Evolutionary conservation across 2,329 filamentous ascomycete species (phyloP).

Genomic region (Diaporthe sp.): DNA sequence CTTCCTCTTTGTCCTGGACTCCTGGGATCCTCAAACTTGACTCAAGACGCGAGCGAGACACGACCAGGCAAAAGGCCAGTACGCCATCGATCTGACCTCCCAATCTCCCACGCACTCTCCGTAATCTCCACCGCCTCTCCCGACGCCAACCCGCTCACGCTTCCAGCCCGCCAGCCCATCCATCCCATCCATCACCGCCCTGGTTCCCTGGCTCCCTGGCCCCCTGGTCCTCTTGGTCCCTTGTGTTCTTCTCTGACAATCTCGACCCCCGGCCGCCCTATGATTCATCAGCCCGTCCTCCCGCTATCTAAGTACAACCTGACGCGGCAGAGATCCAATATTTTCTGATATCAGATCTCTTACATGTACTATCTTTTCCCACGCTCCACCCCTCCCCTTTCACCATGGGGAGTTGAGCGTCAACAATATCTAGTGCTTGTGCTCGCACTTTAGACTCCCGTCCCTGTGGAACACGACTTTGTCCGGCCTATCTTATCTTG

Average conservation of each 20-base stretch:
- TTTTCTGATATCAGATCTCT: slow-evolving; percentile 32
- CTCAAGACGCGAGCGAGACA: slow-evolving; percentile 31
- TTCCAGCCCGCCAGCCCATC: not conserved
- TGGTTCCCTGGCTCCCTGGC: not conserved
- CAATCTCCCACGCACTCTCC: slow-evolving; percentile 15
- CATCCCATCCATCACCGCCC: not conserved
- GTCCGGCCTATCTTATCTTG: not conserved
- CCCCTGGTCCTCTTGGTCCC: slow-evolving; percentile 3
- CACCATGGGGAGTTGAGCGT: slow-evolving; percentile 25
- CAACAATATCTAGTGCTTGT: slow-evolving; percentile 5
- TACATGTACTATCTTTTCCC: slow-evolving; percentile 19
- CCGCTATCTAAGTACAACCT: slow-evolving; percentile 33
- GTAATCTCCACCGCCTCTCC: slow-evolving; percentile 27
- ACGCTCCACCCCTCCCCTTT: not conserved
- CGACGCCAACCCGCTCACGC: slow-evolving; percentile 9
- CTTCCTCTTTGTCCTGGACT: slow-evolving; percentile 12
- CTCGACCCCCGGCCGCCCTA: slow-evolving; percentile 27
- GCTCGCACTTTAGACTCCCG: not conserved
- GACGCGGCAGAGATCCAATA: slow-evolving; percentile 33
- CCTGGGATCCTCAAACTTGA: slow-evolving; percentile 32
- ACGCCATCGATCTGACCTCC: slow-evolving; percentile 30
- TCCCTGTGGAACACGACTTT: not conserved
- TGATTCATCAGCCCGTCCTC: slow-evolving; percentile 35
- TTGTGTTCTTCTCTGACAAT: slow-evolving; percentile 31
- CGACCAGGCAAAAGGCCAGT: not conserved